Base-by-base conservation (phyloP, 2,329 filamentous ascomycete species). In the Penicillium rolfsii region DNA sequence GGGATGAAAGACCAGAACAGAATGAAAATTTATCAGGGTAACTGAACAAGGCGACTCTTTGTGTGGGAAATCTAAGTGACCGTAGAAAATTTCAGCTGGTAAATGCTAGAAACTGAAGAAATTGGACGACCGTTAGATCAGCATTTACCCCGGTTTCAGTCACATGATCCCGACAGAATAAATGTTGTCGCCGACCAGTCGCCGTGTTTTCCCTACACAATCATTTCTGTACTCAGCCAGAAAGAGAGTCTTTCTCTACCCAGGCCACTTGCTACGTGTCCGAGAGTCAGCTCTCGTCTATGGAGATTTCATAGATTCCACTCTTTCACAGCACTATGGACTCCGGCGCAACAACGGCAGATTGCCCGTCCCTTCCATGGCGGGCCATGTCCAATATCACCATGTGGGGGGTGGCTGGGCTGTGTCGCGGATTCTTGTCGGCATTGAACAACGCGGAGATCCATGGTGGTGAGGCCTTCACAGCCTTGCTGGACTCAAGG, bases 351-450 rank as follows among this genome's bases (percentile, higher is more conserved):
- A 81, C 79, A 57, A 81, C 79, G 57, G 71, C 73, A 35, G 79
- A 81, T 57, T 69, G 68, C 60, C 80, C 80, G 57, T 81, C 79
- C 57, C 67, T 76, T 56, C 72, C 78, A 52, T 93, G 90, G 89
- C 89, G 91, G 64, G 78, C 88, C 58, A 84, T 85, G 38, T 96
- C 93, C n/a, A 83, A 88, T 55, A 79, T 88, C 64, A 84, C 90
- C 40, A 91, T 97, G 84, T 89, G 90, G 69, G 76, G 88, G 11
- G 89, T 91, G 0, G 90, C 88, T 52, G 77, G 87, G 30, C 67
- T 96, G 6, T 91, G 87, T 59, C 86, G 91, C 62, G 83, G 81
- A 1, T 97, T 98, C 73, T 79, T 97, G 46, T 89, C 87, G 66
- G 86, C 85, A 0, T 76, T 94, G 64, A 96, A 90, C 75, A 84